Evolutionary conservation across 1,284 basidiomycete genomes (phyloP).

Genomic region (Ceratobasidium sp.): DNA sequence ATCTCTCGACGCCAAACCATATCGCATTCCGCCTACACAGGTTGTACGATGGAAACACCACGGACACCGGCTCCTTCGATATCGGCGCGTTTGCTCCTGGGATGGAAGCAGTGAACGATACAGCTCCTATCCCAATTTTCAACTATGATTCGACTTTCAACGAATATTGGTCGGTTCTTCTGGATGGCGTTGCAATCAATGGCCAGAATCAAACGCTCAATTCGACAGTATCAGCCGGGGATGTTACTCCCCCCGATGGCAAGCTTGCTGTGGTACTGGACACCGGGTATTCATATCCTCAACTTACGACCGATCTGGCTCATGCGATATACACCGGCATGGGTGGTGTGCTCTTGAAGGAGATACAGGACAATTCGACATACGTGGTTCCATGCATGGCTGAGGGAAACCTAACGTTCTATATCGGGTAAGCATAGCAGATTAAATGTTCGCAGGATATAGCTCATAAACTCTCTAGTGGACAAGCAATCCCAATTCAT

Average conservation of each 20-base stretch:
- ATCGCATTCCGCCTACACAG: slow-evolving; percentile 25
- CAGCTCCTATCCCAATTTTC: slow-evolving; percentile 18
- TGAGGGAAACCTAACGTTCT: slow-evolving; percentile 21
- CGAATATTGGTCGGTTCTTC: slow-evolving; percentile 17
- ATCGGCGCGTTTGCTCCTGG: slow-evolving; percentile 31
- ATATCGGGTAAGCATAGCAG: slow-evolving; percentile 11
- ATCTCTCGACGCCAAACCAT: slow-evolving; percentile 23
- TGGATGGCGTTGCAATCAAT: slow-evolving; percentile 25
- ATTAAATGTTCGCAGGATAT: neutral
- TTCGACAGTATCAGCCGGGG: slow-evolving; percentile 1
- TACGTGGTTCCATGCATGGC: slow-evolving; percentile 26
- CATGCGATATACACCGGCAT: slow-evolving; percentile 19
- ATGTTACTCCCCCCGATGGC: slow-evolving; percentile 3
- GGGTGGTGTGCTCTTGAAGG: slow-evolving; percentile 1
- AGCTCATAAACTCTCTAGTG: slow-evolving; percentile 4
- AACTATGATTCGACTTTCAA: neutral
- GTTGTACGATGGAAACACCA: slow-evolving; percentile 15
- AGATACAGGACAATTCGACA: neutral
- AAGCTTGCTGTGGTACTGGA: slow-evolving; percentile 28
- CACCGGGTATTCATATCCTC: slow-evolving; percentile 28
- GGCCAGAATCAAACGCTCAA: slow-evolving; percentile 27
- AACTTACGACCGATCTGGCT: slow-evolving; percentile 21
- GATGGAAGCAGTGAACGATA: slow-evolving; percentile 25
- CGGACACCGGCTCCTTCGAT: slow-evolving; percentile 27
- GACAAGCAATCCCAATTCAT: slow-evolving; percentile 25